phyloP scores from a whole-genome alignment of 345 rosid genomes.

The Erucastrum elatum region DNA sequence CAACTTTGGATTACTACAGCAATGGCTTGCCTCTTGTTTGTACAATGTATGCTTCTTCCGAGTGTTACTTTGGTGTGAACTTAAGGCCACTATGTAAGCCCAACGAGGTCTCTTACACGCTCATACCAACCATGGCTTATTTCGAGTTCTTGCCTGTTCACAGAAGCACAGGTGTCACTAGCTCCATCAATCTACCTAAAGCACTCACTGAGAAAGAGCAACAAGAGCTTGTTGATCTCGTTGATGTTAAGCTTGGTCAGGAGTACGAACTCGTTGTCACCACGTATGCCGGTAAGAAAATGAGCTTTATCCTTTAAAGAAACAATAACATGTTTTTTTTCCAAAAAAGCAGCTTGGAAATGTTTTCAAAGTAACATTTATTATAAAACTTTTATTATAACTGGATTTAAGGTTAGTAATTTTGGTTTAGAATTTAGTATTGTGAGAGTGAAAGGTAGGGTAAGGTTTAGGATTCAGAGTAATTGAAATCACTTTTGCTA shows the following conservation, averaged over 20 bases:
- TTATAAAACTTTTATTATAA: background rate
- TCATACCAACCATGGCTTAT: conserved; percentile 91
- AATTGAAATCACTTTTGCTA: background rate
- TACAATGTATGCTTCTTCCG: conserved; percentile 97
- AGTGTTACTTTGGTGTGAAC: conserved; percentile 93
- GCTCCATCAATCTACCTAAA: conserved; percentile 61
- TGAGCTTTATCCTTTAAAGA: background rate
- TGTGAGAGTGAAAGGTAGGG: background rate
- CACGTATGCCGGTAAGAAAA: conserved; percentile 75
- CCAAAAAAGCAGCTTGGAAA: too few species aligned
- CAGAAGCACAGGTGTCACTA: conserved; percentile 59
- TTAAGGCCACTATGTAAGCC: conserved; percentile 80
- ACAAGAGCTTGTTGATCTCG: conserved; percentile 80
- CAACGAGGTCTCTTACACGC: conserved; percentile 84
- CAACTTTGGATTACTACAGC: conserved; percentile 87
- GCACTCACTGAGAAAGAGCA: conserved; percentile 78
- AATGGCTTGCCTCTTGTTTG: conserved; percentile 87
- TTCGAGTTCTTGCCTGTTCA: conserved; percentile 88
- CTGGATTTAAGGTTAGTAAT: background rate
- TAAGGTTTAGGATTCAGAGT: background rate
- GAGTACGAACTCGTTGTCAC: conserved; percentile 98
- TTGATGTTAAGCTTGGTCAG: conserved; percentile 86
- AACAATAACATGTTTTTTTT: too few species aligned
- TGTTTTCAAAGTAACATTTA: background rate
- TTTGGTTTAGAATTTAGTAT: background rate